Conservation (phyloP, 75 land plant genomes). For the Sequoiadendron giganteum region DNA sequence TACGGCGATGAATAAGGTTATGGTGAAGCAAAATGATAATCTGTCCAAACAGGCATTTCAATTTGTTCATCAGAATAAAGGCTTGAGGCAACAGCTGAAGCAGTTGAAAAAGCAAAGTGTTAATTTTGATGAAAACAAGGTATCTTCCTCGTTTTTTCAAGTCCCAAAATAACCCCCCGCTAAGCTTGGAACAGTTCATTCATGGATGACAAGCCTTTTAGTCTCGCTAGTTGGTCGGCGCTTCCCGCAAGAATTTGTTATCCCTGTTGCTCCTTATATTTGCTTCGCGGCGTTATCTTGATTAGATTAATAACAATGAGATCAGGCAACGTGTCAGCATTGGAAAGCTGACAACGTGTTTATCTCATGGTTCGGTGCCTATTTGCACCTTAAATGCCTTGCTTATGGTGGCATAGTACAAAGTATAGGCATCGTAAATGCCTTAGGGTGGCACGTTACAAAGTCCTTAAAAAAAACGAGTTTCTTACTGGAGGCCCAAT, state of each 20-base stretch:
- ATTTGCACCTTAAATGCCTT: no score
- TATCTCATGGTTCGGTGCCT: neutral
- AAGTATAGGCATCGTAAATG: no score
- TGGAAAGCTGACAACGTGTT: neutral
- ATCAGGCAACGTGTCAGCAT: neutral
- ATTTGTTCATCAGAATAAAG: conserved; percentile 38
- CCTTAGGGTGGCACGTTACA: no score
- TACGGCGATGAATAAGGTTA: conserved; percentile 46
- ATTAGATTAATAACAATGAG: neutral
- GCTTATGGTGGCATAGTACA: no score
- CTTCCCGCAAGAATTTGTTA: neutral
- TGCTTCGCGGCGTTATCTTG: neutral
- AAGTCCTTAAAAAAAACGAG: no score
- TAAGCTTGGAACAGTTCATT: neutral
- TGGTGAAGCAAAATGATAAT: conserved; percentile 52
- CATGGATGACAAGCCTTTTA: neutral
- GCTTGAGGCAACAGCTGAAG: conserved; percentile 35
- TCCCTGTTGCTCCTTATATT: neutral
- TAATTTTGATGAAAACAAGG: neutral
- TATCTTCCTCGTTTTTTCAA: conserved; percentile 1
- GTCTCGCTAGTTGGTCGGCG: neutral
- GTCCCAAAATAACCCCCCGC: neutral
- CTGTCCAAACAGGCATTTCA: conserved; percentile 47
- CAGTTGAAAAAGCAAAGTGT: conserved; percentile 5
- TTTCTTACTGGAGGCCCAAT: no score